Conservation (phyloP, 1,139 yeast genomes). For the Debaryomyces sp. region DNA sequence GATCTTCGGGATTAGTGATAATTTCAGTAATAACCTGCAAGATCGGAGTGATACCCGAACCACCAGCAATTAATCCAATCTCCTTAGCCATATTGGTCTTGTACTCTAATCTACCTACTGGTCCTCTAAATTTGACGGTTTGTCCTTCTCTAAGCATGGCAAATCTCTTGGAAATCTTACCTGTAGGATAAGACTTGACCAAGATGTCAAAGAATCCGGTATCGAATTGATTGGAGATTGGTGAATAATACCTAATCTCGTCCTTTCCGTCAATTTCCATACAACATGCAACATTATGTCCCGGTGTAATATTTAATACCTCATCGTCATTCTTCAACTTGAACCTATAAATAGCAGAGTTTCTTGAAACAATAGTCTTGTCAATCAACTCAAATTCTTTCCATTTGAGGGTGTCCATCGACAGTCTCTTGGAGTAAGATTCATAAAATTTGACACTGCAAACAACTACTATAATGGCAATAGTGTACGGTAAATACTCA, state of each 20-base stretch:
- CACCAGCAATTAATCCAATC: constrained; percentile 77
- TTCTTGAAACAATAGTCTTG: constrained; percentile 67
- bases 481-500: constrained; percentile 52
- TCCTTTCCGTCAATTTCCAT: constrained; percentile 59
- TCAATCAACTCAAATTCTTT: constrained; percentile 68
- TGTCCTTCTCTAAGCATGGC: constrained; percentile 67
- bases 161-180: constrained; percentile 64
- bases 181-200: constrained; percentile 72
- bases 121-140: constrained; percentile 72
- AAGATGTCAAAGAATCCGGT: constrained; percentile 73
- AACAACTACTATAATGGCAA: constrained; percentile 48
- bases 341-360: constrained; percentile 74
- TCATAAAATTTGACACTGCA: constrained; percentile 48
- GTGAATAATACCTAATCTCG: constrained; percentile 70
- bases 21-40: constrained; percentile 66
- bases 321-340: constrained; percentile 62
- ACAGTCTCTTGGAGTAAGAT: constrained; percentile 52
- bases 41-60: constrained; percentile 81
- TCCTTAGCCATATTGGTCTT: constrained; percentile 59
- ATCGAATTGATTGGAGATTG: constrained; percentile 70
- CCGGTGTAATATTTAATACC: constrained; percentile 66
- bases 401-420: constrained; percentile 58
- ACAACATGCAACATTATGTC: constrained; percentile 72
- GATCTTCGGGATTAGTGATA: constrained; percentile 67
- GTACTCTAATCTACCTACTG: constrained; percentile 72